A percentile compares a stretch with the other conserved stretches of the same genome.
Conservation (phyloP, 208 protist species). For the Polymyxa betae region DNA sequence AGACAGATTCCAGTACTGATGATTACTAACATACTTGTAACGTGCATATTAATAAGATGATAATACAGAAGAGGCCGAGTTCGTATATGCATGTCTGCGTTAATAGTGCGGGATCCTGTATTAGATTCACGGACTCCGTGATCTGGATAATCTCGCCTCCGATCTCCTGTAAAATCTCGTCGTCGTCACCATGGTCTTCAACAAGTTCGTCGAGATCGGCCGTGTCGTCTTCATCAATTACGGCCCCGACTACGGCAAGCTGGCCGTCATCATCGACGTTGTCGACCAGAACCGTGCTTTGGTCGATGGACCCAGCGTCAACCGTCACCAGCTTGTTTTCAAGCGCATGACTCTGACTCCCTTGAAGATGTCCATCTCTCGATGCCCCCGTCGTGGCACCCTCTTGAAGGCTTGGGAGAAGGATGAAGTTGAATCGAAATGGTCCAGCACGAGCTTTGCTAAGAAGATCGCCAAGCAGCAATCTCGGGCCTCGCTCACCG, state of each 20-base stretch:
- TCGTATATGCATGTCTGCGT: too few species aligned
- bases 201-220: slow-evolving; percentile 60
- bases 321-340: slow-evolving; percentile 39
- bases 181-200: background rate
- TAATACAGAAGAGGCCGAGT: too few species aligned
- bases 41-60: too few species aligned
- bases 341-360: slow-evolving; percentile 31
- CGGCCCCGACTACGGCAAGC: slow-evolving; percentile 60
- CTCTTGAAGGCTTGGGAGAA: slow-evolving; percentile 48
- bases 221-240: slow-evolving; percentile 62
- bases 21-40: too few species aligned
- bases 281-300: slow-evolving; percentile 51
- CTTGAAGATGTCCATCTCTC: slow-evolving; percentile 43
- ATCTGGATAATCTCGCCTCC: too few species aligned
- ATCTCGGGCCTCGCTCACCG: slow-evolving; percentile 18
- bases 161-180: too few species aligned
- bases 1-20: too few species aligned
- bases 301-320: slow-evolving; percentile 48
- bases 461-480: slow-evolving; percentile 50
- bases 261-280: slow-evolving; percentile 61
- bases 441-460: background rate
- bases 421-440: slow-evolving; percentile 45
- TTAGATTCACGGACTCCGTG: too few species aligned
- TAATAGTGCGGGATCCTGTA: too few species aligned
- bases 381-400: background rate